Base-by-base conservation (phyloP, 768 basidiomycete species). In the Agrocybe chaxingu region DNA sequence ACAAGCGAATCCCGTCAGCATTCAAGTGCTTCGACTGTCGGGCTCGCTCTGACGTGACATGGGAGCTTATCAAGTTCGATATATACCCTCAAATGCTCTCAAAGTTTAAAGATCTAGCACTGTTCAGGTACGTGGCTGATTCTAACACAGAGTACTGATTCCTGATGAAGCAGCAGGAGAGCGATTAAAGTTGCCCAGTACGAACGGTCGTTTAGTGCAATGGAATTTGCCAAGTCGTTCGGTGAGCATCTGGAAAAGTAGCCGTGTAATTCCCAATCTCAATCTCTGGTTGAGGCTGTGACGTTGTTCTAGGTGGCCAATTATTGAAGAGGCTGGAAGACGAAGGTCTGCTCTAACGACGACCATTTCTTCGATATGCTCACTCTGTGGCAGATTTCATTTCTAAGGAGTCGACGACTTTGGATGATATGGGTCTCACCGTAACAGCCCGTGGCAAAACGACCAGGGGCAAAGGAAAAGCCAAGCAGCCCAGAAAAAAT, bases 21-120 rank as follows among this genome's bases (percentile, higher is more conserved):
- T 91, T 89, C 54, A 60, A 77, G 29, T 92, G 89, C 67, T 86
- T 91, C 65, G 83, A 87, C 57, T 92, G 90, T 64, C 83, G 87
- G 32, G 72, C 87, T 41, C 79, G 74, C 43, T 76, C 74, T 9
- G 87, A 88, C 56, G 66, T 75, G 35, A 81, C 81, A 51, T 90
- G 87, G 85, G 80, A 84, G 40, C 69, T 90, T 12, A 84, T 89
- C 58, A 76, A 80, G 49, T 69, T 74, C 35, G 76, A 78, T 54
- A 62, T 81, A 33, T 82, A 84, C 57, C 76, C 80, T 44, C 63
- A 64, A 48, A 80, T 88, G 67, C 70, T 87, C 29, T 72, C 75
- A 8, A 82, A 82, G 51, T 89, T 82, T 66, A 78, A 78, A 57
- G 84, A 85, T 42, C 71, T 92, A 18, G 81, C 87, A 1, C 71